Evolutionary conservation across 495 filamentous ascomycete genomes (phyloP).

Genomic region (Penicillium lagena): DNA sequence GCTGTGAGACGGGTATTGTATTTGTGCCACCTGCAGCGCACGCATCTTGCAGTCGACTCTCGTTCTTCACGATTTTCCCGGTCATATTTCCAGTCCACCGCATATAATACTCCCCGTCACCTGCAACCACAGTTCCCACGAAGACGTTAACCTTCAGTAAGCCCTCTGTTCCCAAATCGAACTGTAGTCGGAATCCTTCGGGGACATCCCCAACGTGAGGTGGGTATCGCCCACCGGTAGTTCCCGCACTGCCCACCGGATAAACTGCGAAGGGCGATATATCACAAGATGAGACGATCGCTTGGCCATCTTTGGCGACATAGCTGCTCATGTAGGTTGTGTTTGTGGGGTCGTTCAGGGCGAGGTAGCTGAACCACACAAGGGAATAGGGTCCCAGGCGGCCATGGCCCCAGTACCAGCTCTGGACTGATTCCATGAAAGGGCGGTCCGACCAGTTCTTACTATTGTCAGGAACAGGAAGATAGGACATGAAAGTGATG

Average conservation of each 20-base stretch:
- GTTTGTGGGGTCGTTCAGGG: slow-evolving; percentile 6
- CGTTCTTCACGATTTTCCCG: slow-evolving; percentile 9
- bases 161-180: slow-evolving; percentile 1
- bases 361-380: slow-evolving; percentile 33
- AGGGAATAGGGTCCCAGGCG: slow-evolving; percentile 30
- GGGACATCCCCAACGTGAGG: slow-evolving; percentile 11
- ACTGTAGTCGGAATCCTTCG: slow-evolving; percentile 12
- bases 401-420: slow-evolving; percentile 38
- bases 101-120: slow-evolving; percentile 15
- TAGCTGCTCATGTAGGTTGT: slow-evolving; percentile 25
- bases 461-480: neutral
- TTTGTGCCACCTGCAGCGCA: neutral
- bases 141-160: slow-evolving; percentile 16
- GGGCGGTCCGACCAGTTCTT: slow-evolving; percentile 26
- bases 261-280: slow-evolving; percentile 5
- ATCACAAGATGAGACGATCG: slow-evolving; percentile 13
- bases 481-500: neutral
- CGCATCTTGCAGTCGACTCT: neutral
- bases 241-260: slow-evolving; percentile 6
- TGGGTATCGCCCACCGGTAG: slow-evolving; percentile 13
- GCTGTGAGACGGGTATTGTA: no score
- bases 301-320: slow-evolving; percentile 17
- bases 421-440: slow-evolving; percentile 12
- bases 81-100: slow-evolving; percentile 19
- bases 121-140: slow-evolving; percentile 4